Percentiles rank a stretch among this genome's conserved stretches.
Evolutionary conservation across 2,329 filamentous ascomycete genomes (phyloP).

Genomic region (Fusarium sambucinum): DNA sequence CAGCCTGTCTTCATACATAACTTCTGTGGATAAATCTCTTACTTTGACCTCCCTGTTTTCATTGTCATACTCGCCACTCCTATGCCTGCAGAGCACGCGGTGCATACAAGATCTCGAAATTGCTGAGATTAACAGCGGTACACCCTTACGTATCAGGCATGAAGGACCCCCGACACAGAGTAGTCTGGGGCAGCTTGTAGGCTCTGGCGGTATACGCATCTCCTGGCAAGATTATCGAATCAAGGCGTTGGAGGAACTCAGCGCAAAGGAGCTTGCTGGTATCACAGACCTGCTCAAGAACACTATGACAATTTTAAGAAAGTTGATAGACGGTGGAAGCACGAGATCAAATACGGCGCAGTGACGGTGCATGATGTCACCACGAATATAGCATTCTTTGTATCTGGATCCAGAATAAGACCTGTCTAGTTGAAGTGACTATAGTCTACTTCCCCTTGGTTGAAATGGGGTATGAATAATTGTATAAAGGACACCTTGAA

Average conservation of each 20-base stretch:
- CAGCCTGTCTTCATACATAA: slow-evolving; percentile 62
- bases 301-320: slow-evolving; percentile 81
- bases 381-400: neutral
- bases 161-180: slow-evolving; percentile 77
- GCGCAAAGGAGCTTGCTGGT: slow-evolving; percentile 72
- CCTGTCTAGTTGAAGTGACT: slow-evolving; percentile 51
- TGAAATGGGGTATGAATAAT: slow-evolving; percentile 50
- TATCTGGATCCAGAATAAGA: slow-evolving; percentile 16
- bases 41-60: slow-evolving; percentile 65
- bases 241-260: slow-evolving; percentile 76
- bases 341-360: slow-evolving; percentile 37
- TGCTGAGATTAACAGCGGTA: slow-evolving; percentile 58
- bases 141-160: slow-evolving; percentile 63
- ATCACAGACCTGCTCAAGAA: slow-evolving; percentile 80
- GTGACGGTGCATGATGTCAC: neutral
- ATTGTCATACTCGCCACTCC: slow-evolving; percentile 68
- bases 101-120: slow-evolving; percentile 70
- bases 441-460: slow-evolving; percentile 47
- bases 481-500: slow-evolving; percentile 15
- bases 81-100: slow-evolving; percentile 67
- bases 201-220: slow-evolving; percentile 73
- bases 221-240: slow-evolving; percentile 81
- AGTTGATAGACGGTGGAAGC: slow-evolving; percentile 53
- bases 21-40: slow-evolving; percentile 60
- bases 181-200: slow-evolving; percentile 72